Percentiles rank a stretch among this genome's conserved stretches.
phyloP scores from a whole-genome alignment of 495 filamentous ascomycete species.

The Rostrohypoxylon terebratum region DNA sequence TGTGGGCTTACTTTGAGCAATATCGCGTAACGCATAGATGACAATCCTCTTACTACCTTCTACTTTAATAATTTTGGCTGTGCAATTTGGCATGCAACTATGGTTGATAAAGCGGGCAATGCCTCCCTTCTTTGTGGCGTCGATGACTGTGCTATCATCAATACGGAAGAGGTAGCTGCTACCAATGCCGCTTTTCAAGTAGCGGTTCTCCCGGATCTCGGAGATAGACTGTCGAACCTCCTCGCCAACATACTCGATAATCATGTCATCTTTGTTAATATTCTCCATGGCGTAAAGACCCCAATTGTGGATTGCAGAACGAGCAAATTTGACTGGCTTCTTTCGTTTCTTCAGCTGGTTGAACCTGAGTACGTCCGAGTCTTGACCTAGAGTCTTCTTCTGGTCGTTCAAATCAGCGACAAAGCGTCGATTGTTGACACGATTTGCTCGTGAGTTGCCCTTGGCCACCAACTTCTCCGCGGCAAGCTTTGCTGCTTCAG shows the following conservation, averaged over 20 bases:
- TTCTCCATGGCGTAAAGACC: conserved; percentile 97
- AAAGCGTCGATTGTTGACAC: conserved; percentile 92
- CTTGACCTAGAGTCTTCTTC: conserved; percentile 85
- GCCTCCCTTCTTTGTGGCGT: conserved; percentile 97
- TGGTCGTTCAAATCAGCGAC: conserved; percentile 95
- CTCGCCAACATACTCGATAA: conserved; percentile 99
- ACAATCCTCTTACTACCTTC: conserved; percentile 99
- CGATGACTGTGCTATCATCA: conserved; percentile 96
- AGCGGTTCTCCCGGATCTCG: conserved; percentile 89
- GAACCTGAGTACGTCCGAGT: conserved; percentile 91
- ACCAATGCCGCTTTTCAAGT: conserved; percentile 95
- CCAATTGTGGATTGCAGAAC: conserved; percentile 99
- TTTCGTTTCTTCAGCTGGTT: conserved; percentile 99
- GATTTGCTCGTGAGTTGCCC: conserved; percentile 83
- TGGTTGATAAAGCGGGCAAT: conserved; percentile 99
- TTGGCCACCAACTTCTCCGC: conserved; percentile 83
- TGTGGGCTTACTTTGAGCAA: conserved; percentile 82
- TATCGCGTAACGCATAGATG: conserved; percentile 96
- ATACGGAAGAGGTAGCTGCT: conserved; percentile 98
- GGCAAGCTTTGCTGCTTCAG: conserved; percentile 78
- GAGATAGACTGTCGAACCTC: conserved; percentile 96
- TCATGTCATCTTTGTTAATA: conserved; percentile 98
- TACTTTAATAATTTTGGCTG: conserved; percentile 99
- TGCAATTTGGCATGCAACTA: conserved; percentile 97
- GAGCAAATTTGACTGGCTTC: conserved; percentile 97